Conservation (phyloP, 1,284 basidiomycete genomes). For the Cutaneotrichosporon sp. region DNA sequence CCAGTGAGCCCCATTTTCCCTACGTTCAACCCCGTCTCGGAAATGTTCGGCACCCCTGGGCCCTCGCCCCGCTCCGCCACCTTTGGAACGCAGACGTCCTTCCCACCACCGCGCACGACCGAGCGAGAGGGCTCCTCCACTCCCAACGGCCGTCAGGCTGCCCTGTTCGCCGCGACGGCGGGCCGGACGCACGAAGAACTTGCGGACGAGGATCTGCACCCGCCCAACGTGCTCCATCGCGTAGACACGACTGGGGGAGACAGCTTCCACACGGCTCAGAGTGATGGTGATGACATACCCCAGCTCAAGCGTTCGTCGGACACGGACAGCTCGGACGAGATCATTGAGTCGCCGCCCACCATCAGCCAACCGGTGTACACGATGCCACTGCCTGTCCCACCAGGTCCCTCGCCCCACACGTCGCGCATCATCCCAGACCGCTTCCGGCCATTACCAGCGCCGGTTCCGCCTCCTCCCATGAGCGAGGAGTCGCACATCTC, state of each 20-base stretch:
- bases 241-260: not conserved
- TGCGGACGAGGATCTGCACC: conserved; percentile 11
- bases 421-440: conserved; percentile 19
- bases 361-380: conserved; percentile 15
- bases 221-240: conserved; percentile 7
- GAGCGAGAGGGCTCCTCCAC: not conserved
- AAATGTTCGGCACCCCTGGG: conserved; percentile 2
- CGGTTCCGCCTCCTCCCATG: conserved; percentile 2
- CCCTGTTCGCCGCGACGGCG: not conserved
- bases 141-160: conserved; percentile 3
- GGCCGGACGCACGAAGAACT: not conserved
- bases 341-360: conserved; percentile 17
- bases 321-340: not conserved
- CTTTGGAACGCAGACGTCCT: not conserved
- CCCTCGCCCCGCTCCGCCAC: conserved; percentile 6
- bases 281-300: conserved; percentile 10
- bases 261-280: conserved; percentile 15
- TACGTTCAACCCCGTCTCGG: not conserved
- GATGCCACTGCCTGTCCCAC: conserved; percentile 12
- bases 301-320: conserved; percentile 9
- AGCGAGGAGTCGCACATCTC: conserved; percentile 20
- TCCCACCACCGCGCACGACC: not conserved
- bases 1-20: not conserved
- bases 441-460: conserved; percentile 17
- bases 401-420: not conserved